These are phyloP conservation scores for Niveomyces coronatus DNA, from an alignment of 2,329 filamentous ascomycete species.

Conservation along the genomic window DNA sequence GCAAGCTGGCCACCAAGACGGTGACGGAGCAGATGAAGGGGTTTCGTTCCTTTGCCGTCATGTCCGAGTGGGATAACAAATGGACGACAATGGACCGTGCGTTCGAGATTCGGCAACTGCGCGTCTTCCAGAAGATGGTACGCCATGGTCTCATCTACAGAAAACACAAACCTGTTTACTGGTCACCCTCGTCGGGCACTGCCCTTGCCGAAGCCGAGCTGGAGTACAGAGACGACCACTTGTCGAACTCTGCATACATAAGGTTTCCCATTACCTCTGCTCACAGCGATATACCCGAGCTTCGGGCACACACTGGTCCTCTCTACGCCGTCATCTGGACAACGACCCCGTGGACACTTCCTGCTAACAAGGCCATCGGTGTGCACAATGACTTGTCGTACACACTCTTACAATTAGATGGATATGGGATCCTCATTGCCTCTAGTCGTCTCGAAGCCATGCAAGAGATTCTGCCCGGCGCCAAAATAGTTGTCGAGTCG, in stretches of 20 bases:
- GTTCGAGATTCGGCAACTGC: constrained; percentile 66
- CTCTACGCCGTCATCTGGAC: constrained; percentile 93
- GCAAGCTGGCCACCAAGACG: constrained; percentile 55
- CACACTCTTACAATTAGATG: constrained; percentile 47
- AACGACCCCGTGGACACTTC: constrained; percentile 94
- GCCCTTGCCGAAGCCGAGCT: constrained; percentile 77
- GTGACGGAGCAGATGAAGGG: constrained; percentile 62
- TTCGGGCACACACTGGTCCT: constrained; percentile 32
- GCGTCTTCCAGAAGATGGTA: constrained; percentile 66
- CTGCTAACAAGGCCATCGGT: constrained; percentile 84
- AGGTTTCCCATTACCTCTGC: constrained; percentile 57
- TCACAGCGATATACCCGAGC: constrained; percentile 20
- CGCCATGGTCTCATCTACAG: constrained; percentile 65
- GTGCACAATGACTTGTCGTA: constrained; percentile 69
- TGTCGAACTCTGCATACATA: constrained; percentile 66
- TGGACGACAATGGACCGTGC: constrained; percentile 72
- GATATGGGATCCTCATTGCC: constrained; percentile 59
- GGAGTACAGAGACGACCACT: constrained; percentile 68
- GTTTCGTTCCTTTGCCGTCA: constrained; percentile 65
- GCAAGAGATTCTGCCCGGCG: constrained; percentile 38
- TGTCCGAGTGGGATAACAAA: constrained; percentile 67
- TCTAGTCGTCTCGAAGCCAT: constrained; percentile 56
- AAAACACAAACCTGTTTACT: constrained; percentile 74
- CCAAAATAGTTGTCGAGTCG: constrained; percentile 41
- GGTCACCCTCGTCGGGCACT: constrained; percentile 69